phyloP scores from a whole-genome alignment of 2,329 filamentous ascomycete genomes.

The Gnomoniopsis smithogilvyi region DNA sequence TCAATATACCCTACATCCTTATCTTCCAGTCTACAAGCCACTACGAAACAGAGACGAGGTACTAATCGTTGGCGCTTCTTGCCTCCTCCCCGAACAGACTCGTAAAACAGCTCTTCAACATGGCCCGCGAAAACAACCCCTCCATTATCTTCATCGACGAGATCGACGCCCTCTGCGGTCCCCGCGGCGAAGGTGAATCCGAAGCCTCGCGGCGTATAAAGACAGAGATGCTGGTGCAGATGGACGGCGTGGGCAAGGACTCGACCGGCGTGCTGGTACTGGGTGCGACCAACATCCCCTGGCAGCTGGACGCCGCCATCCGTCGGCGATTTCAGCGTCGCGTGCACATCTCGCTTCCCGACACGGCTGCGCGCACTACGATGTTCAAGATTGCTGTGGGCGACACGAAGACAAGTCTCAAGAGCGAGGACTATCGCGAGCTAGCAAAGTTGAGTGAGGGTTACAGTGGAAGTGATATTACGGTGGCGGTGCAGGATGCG shows the following conservation, averaged over 20 bases:
- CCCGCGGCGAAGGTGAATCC: slow-evolving; percentile 89
- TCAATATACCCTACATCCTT: not conserved
- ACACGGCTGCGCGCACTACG: slow-evolving; percentile 77
- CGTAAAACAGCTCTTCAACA: slow-evolving; percentile 94
- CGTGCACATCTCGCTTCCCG: slow-evolving; percentile 92
- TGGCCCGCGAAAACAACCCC: slow-evolving; percentile 97
- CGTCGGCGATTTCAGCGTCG: slow-evolving; percentile 91
- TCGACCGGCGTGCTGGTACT: slow-evolving; percentile 91
- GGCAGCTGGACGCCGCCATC: slow-evolving; percentile 96
- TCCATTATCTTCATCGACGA: slow-evolving; percentile 99
- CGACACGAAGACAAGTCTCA: slow-evolving; percentile 82
- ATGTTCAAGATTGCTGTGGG: slow-evolving; percentile 98
- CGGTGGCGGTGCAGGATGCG: slow-evolving; percentile 91
- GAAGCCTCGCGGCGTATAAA: slow-evolving; percentile 98
- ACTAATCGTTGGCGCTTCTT: not conserved
- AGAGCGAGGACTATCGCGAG: slow-evolving; percentile 71
- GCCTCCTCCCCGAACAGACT: slow-evolving; percentile 53
- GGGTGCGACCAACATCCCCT: slow-evolving; percentile 96
- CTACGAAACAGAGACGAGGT: not conserved
- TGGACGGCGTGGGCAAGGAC: slow-evolving; percentile 98
- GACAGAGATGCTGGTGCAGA: slow-evolving; percentile 96
- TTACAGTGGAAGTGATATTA: slow-evolving; percentile 94
- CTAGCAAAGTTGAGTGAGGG: slow-evolving; percentile 83
- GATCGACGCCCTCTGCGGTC: slow-evolving; percentile 93
- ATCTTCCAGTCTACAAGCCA: not conserved